A percentile compares a stretch with the other conserved stretches of the same genome.
phyloP scores from a whole-genome alignment of 305 asterid genomes.

The Fraxinus nigra region DNA sequence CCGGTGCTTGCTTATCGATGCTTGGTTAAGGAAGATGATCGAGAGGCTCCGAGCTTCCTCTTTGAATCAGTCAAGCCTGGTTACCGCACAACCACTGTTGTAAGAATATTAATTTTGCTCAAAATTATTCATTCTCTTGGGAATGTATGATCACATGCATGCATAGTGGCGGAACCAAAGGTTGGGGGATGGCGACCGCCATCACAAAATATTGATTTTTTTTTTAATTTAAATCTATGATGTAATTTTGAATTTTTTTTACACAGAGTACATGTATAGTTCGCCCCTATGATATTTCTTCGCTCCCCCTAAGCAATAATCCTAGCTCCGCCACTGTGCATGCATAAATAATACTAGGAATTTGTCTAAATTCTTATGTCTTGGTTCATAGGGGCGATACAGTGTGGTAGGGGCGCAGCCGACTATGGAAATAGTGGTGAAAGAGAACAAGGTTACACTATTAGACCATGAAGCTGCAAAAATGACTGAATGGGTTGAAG shows the following conservation, averaged over 20 bases:
- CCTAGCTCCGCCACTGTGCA: neutral
- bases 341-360: neutral
- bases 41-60: conserved; percentile 83
- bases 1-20: conserved; percentile 94
- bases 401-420: conserved; percentile 89
- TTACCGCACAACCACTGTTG: conserved; percentile 53
- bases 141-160: neutral
- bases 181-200: neutral
- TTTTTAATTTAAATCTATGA: neutral
- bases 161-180: neutral
- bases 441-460: conserved; percentile 65
- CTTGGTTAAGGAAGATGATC: conserved; percentile 82
- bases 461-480: conserved; percentile 59
- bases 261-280: neutral
- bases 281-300: neutral
- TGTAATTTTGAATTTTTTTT: neutral
- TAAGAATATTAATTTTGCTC: conserved; percentile 31
- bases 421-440: conserved; percentile 66
- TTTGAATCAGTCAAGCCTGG: conserved; percentile 89
- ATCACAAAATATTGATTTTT: neutral
- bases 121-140: neutral
- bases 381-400: conserved; percentile 63
- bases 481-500: conserved; percentile 40
- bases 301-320: neutral
- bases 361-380: neutral